Evolutionary conservation across 2,329 filamentous ascomycete species (phyloP), one percentile per base, ranked within the genome.

Genomic region (Emmonsiellopsis sp.): DNA sequence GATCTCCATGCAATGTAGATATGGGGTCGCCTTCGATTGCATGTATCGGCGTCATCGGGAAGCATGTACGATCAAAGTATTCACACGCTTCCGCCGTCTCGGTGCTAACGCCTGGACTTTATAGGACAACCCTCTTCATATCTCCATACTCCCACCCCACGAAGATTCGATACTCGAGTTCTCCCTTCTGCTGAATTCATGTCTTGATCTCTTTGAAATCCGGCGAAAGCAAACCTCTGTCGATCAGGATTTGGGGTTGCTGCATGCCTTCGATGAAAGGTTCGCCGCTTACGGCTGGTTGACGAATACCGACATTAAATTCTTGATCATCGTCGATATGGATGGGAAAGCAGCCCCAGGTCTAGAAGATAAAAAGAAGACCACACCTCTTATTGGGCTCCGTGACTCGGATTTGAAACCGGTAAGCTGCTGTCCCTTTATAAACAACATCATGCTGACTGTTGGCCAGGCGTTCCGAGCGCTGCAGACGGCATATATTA

Each of bases 41-140:
- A 70, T 95, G 91, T 68, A 84, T 98, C 63, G 91, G 90, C 70
- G 79, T 97, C 51, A 94, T 98, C 64, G 92, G 93, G 61, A 90
- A 93, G 73, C 87, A 94, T 71, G 91, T 95, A 78, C 63, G 79
- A 54, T 44, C 30, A 13, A 50, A 40, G 47, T n/a, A 44, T 32
- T 15, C 31, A 42, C n/a, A 32, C 9, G 13, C 31, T 34, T 51
- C 20, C 35, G 15, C n/a, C 26, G 9, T 43, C 50, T 34, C 15
- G 20, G 41, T 15, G 13, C 37, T 59, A 8, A 31, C 26, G 43
- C 10, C 53, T 56, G 59, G 47, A 53, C 57, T 35, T 35, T 34
- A 55, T 66, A 97, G 91, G 95, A 97, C 75, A 95, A 96, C 67
- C 93, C 92, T 55, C 85, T 97, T 60, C 92, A 97, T 74, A 87